Conservation (phyloP, 169 alveolate species). For the Plasmodium gallinaceum region DNA sequence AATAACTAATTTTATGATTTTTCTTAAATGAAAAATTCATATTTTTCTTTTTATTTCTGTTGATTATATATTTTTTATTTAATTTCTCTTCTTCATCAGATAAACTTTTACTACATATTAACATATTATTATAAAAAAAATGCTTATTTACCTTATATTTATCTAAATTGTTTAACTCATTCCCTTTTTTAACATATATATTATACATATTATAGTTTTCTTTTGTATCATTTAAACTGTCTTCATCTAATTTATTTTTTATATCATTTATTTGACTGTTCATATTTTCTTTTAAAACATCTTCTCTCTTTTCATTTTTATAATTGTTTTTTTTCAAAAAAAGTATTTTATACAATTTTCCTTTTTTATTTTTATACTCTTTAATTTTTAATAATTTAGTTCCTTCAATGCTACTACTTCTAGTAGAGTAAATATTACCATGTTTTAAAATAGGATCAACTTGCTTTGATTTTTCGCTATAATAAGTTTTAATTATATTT, state of each 20-base stretch:
- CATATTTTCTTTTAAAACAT: not conserved
- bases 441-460: not conserved
- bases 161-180: not conserved
- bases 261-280: not conserved
- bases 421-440: not conserved
- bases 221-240: not conserved
- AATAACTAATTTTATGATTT: not conserved
- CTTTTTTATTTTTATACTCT: constrained; percentile 25
- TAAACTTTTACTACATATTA: constrained; percentile 18
- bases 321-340: constrained; percentile 48
- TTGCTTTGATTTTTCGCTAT: not conserved
- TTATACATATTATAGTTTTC: not conserved
- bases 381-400: constrained; percentile 44
- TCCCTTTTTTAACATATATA: constrained; percentile 5
- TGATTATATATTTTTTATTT: not conserved
- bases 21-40: not conserved
- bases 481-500: not conserved
- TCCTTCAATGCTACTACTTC: constrained; percentile 18
- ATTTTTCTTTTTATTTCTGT: not conserved
- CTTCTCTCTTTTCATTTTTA: not conserved
- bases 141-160: not conserved
- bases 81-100: constrained; percentile 26
- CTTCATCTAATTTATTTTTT: not conserved
- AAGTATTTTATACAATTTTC: not conserved
- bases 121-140: constrained; percentile 10